Evolutionary conservation across 2,329 filamentous ascomycete genomes (phyloP), one percentile per base, ranked within the genome.

Genomic region (Colletotrichum gloeosporioides): DNA sequence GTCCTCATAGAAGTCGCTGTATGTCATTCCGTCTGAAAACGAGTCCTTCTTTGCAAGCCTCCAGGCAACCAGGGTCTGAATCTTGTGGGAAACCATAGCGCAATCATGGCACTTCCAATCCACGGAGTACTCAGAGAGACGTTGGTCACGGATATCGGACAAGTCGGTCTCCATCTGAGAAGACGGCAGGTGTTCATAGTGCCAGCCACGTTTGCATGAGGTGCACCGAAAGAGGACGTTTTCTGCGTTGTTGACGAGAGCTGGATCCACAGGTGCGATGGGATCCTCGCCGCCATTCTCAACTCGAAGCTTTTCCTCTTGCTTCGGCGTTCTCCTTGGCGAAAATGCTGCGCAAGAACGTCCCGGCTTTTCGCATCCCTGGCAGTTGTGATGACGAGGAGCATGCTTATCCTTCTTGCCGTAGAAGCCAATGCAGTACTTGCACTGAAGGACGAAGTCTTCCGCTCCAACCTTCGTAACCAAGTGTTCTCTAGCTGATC

Each of bases 381-480:
- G 91, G 81, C 98, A 99, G 62, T 87, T 87, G 74, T 93, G 92
- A 62, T 95, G 90, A 76, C 92, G 89, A 0, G 97, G 96, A 1
- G 93, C 92, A 22, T 87, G 89, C 0, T 81, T 78, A 78, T 98
- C 95, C 80, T 94, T 96, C 81, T 92, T 92, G 77, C 88, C 87
- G 62, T 92, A 89, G 25, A 90, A 82, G 5, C 93, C 93, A 77
- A 99, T 90, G 82, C 97, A 99, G 73, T 93, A 94, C 78, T 93
- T 93, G 85, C 97, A 99, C 82, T 99, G 97, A 53, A 99, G 87
- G 18, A 99, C 93, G 80, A 98, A 99, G 49, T 93, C 85, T 3
- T 93, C 92, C 1, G 93, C 88, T 3, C 89, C 93, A 69, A 98
- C 85, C 83, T 99, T 99, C 29, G 96, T 99, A 12, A 95, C 95